Conservation (phyloP, 257 asterid genomes). For the Gardenia jasminoides region DNA sequence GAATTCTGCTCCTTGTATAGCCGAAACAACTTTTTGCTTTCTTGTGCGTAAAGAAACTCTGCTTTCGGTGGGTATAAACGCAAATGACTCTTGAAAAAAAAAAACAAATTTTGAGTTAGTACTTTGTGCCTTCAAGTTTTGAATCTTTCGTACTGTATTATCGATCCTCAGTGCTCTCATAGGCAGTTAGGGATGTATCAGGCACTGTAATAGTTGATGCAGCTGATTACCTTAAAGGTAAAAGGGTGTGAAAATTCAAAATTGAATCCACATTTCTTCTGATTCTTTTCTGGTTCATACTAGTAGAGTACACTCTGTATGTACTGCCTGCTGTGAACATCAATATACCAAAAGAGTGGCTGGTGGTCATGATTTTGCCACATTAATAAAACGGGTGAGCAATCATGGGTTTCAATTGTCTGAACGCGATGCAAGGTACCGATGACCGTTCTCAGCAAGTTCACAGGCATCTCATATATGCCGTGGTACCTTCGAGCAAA, state of each 20-base stretch:
- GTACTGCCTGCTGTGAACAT: not conserved
- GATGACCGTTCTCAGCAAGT: not conserved
- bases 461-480: not conserved
- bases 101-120: conserved; percentile 19
- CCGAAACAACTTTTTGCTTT: not conserved
- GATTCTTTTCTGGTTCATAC: not conserved
- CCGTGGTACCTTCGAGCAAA: not conserved
- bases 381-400: not conserved
- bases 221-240: not conserved
- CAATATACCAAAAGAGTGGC: not conserved
- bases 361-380: not conserved
- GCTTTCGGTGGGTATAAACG: conserved; percentile 5
- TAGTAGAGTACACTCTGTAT: not conserved
- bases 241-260: conserved; percentile 4
- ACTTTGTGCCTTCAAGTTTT: conserved; percentile 5
- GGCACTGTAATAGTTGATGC: not conserved
- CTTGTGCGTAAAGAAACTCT: not conserved
- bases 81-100: not conserved
- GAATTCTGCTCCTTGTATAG: not conserved
- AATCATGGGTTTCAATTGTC: not conserved
- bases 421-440: not conserved
- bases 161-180: not conserved
- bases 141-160: not conserved
- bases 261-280: not conserved
- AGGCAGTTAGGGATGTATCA: not conserved